Evolutionary conservation across 2,329 filamentous ascomycete genomes (phyloP).

Genomic region (Exophiala dermatitidis): DNA sequence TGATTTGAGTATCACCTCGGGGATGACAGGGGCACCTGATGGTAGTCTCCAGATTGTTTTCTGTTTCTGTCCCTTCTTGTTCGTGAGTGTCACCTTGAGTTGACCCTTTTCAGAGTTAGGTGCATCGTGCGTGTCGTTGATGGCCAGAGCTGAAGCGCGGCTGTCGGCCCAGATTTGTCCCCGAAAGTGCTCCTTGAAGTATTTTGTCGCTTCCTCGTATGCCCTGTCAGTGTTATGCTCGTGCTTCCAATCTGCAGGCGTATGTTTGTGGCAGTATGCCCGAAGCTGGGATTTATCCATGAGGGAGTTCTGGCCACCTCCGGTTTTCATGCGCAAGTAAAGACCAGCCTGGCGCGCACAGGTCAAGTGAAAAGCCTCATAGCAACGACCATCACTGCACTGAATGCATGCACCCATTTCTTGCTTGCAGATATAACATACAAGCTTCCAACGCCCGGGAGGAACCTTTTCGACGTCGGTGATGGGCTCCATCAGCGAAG

Average conservation of each 20-base stretch:
- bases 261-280: conserved; percentile 93
- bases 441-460: conserved; percentile 84
- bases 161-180: conserved; percentile 88
- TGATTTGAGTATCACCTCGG: conserved; percentile 75
- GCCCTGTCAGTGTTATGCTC: conserved; percentile 78
- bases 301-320: conserved; percentile 67
- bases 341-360: conserved; percentile 82
- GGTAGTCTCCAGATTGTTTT: conserved; percentile 85
- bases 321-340: conserved; percentile 94
- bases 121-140: conserved; percentile 60
- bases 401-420: conserved; percentile 98
- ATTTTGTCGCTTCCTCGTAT: conserved; percentile 74
- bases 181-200: conserved; percentile 83
- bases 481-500: conserved; percentile 96
- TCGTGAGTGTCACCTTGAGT: conserved; percentile 50
- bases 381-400: conserved; percentile 95
- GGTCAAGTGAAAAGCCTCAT: conserved; percentile 93
- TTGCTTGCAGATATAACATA: conserved; percentile 94
- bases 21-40: conserved; percentile 90
- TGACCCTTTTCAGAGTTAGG: conserved; percentile 45
- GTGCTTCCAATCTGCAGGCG: conserved; percentile 76
- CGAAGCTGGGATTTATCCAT: conserved; percentile 79
- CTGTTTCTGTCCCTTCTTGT: conserved; percentile 47
- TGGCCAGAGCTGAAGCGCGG: conserved; percentile 70
- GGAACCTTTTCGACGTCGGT: conserved; percentile 98